Evolutionary conservation across 495 filamentous ascomycete genomes (phyloP).

Genomic region (Aspergillus affinis): DNA sequence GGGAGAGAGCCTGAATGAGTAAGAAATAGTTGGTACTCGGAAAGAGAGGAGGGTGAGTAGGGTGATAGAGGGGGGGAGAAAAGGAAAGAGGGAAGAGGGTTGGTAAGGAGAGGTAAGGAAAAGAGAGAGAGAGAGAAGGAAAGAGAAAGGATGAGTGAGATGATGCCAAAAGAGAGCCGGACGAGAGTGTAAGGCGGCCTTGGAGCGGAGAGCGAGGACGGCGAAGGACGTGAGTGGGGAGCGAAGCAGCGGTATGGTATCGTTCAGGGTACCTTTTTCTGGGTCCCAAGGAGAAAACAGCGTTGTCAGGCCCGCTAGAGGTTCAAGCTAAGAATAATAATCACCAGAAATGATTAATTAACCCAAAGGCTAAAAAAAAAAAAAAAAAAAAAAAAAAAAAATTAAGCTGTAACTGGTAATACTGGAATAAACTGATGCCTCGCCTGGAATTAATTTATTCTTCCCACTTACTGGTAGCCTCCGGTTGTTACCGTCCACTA

Average conservation of each 20-base stretch:
- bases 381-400: neutral
- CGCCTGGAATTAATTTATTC: constrained; percentile 16
- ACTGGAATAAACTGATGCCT: neutral
- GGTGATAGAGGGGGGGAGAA: constrained; percentile 9
- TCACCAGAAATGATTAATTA: neutral
- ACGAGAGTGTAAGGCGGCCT: constrained; percentile 26
- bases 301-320: constrained; percentile 12
- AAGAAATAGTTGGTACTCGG: neutral
- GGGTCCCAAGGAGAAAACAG: constrained; percentile 7
- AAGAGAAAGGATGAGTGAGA: constrained; percentile 28
- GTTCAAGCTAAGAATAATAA: constrained; percentile 8
- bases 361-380: neutral
- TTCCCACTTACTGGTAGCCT: constrained; percentile 20
- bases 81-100: constrained; percentile 13
- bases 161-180: constrained; percentile 32
- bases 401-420: neutral
- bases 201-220: constrained; percentile 24
- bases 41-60: constrained; percentile 8
- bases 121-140: constrained; percentile 17
- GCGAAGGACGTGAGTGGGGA: constrained; percentile 17
- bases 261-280: constrained; percentile 18
- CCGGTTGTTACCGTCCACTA: constrained; percentile 6
- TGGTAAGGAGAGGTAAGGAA: constrained; percentile 15
- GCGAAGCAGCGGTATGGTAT: constrained; percentile 27
- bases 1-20: neutral